phyloP scores from a whole-genome alignment of 768 basidiomycete species.

The Boletus edulis region DNA sequence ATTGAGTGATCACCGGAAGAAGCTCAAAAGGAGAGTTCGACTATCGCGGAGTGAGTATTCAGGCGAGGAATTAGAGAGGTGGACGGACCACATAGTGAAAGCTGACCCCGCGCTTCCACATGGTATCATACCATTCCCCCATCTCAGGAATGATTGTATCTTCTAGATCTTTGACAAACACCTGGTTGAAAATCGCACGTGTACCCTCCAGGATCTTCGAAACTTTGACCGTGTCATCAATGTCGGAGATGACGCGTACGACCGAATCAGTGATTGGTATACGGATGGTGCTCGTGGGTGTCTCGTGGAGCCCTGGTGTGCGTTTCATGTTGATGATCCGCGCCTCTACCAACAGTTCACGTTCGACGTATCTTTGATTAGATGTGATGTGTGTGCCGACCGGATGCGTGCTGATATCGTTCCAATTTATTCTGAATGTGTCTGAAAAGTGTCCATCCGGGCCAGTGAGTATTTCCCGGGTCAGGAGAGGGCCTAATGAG shows the following conservation, averaged over 20 bases:
- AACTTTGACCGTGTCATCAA: constrained; percentile 79
- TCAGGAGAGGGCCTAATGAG: constrained; percentile 43
- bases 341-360: constrained; percentile 56
- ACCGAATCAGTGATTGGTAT: constrained; percentile 59
- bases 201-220: constrained; percentile 80
- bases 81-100: constrained; percentile 87
- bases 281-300: constrained; percentile 25
- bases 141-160: constrained; percentile 82
- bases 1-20: constrained; percentile 73
- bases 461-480: constrained; percentile 52
- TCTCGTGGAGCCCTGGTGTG: constrained; percentile 37
- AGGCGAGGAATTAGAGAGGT: neutral
- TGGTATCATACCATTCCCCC: constrained; percentile 70
- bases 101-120: constrained; percentile 69
- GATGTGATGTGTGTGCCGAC: constrained; percentile 55
- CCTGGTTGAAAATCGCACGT: constrained; percentile 81
- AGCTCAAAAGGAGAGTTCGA: constrained; percentile 89
- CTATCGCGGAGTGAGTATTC: constrained; percentile 36
- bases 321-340: constrained; percentile 43
- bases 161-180: constrained; percentile 81
- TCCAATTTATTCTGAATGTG: constrained; percentile 65
- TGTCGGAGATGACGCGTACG: constrained; percentile 85
- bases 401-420: constrained; percentile 62
- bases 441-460: constrained; percentile 74
- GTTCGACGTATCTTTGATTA: constrained; percentile 39